phyloP scores from a whole-genome alignment of 2,329 filamentous ascomycete genomes.

The Beauveria sp. region DNA sequence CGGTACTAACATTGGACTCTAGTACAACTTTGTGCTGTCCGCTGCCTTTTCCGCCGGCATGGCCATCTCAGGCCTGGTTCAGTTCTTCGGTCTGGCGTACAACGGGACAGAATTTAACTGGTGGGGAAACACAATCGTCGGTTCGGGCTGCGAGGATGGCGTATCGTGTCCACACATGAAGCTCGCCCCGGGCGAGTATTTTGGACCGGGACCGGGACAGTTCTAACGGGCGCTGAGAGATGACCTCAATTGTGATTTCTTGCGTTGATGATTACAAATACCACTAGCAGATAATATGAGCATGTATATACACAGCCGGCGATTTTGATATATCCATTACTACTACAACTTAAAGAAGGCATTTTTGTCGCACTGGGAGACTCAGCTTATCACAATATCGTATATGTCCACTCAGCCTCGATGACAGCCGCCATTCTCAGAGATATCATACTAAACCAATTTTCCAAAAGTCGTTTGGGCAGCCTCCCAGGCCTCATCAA shows the following conservation, averaged over 20 bases:
- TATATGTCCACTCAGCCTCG: too few relatives aligned
- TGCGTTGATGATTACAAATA: neutral
- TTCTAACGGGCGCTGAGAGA: neutral
- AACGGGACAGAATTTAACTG: constrained; percentile 29
- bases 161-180: constrained; percentile 17
- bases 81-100: constrained; percentile 36
- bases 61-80: constrained; percentile 33
- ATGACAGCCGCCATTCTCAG: too few relatives aligned
- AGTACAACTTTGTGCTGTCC: constrained; percentile 32
- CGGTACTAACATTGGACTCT: neutral
- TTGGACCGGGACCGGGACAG: constrained; percentile 17
- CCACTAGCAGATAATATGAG: neutral
- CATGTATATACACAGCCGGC: neutral
- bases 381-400: too few relatives aligned
- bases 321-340: neutral
- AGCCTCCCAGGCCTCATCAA: too few relatives aligned
- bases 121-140: constrained; percentile 30
- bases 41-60: constrained; percentile 35
- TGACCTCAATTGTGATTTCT: neutral
- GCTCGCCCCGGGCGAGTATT: constrained; percentile 19
- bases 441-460: too few relatives aligned
- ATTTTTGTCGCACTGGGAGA: too few relatives aligned
- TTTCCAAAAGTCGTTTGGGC: too few relatives aligned
- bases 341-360: too few relatives aligned
- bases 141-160: constrained; percentile 32